Evolutionary conservation across 2,329 filamentous ascomycete genomes (phyloP).

Genomic region (Basipetospora chlamydospora): DNA sequence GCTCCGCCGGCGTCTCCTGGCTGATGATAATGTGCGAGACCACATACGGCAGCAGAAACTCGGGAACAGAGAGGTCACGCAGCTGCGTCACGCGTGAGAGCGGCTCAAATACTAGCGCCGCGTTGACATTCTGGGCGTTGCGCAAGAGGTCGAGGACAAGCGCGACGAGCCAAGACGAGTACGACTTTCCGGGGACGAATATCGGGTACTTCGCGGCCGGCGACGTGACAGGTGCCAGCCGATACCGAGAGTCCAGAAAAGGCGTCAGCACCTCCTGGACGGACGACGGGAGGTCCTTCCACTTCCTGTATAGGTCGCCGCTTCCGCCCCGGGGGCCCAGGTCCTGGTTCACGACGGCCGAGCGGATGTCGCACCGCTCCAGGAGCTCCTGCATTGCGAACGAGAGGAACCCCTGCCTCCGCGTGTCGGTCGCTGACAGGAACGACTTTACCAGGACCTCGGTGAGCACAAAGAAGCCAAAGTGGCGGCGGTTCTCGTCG

Average conservation of each 20-base stretch:
- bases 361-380: constrained; percentile 58
- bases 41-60: constrained; percentile 79
- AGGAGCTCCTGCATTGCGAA: constrained; percentile 91
- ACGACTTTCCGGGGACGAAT: constrained; percentile 52
- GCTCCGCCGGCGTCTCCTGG: constrained; percentile 41
- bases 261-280: constrained; percentile 74
- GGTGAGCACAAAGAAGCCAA: constrained; percentile 72
- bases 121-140: constrained; percentile 59
- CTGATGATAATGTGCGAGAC: constrained; percentile 72
- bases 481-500: constrained; percentile 66
- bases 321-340: constrained; percentile 26
- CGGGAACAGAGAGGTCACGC: constrained; percentile 73
- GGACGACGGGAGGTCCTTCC: constrained; percentile 61
- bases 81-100: constrained; percentile 70
- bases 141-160: constrained; percentile 74
- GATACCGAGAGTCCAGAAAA: constrained; percentile 74
- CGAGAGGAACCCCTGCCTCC: constrained; percentile 78
- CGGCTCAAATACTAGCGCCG: constrained; percentile 64
- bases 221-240: constrained; percentile 47
- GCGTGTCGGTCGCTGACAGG: constrained; percentile 74
- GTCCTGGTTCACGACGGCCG: constrained; percentile 30
- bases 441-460: constrained; percentile 85
- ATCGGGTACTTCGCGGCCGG: constrained; percentile 58
- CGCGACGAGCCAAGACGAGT: constrained; percentile 67
- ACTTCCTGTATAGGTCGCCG: constrained; percentile 54